Evolutionary conservation across 345 rosid genomes (phyloP).

Genomic region (Turnera subulata): DNA sequence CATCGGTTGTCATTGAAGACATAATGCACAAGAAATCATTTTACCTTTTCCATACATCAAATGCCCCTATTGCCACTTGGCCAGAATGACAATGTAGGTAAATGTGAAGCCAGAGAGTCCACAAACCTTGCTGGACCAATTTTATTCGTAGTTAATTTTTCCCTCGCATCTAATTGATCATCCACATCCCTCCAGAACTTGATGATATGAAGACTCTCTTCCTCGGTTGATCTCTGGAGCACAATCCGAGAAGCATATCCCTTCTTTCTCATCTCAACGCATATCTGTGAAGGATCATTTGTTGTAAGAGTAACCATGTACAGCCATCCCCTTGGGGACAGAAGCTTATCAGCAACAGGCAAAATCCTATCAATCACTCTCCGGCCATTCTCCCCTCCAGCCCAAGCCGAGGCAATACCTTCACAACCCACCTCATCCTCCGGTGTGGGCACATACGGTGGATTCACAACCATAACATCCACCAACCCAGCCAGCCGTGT

Average conservation of each 20-base stretch:
- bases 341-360: conserved; percentile 53
- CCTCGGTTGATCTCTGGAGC: conserved; percentile 75
- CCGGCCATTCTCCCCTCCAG: conserved; percentile 81
- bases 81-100: conserved; percentile 27
- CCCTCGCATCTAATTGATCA: conserved; percentile 19
- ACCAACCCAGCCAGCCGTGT: conserved; percentile 56
- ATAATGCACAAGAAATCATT: too few species aligned
- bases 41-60: too few species aligned
- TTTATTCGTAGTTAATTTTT: conserved; percentile 11
- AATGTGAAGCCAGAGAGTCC: conserved; percentile 33
- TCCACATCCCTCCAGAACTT: conserved; percentile 51
- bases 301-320: conserved; percentile 62
- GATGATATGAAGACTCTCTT: conserved; percentile 59
- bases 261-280: conserved; percentile 57
- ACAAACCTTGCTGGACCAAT: conserved; percentile 17
- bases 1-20: too few species aligned
- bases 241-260: conserved; percentile 70
- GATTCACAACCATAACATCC: conserved; percentile 84
- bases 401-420: conserved; percentile 82
- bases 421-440: conserved; percentile 66
- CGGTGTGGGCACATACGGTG: conserved; percentile 94
- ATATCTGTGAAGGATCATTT: conserved; percentile 57
- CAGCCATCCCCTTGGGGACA: conserved; percentile 75
- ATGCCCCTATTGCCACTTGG: conserved; percentile 10
- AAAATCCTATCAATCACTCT: conserved; percentile 55